Conservation (phyloP, 768 basidiomycete genomes). For the Panaeolus papilionaceus region DNA sequence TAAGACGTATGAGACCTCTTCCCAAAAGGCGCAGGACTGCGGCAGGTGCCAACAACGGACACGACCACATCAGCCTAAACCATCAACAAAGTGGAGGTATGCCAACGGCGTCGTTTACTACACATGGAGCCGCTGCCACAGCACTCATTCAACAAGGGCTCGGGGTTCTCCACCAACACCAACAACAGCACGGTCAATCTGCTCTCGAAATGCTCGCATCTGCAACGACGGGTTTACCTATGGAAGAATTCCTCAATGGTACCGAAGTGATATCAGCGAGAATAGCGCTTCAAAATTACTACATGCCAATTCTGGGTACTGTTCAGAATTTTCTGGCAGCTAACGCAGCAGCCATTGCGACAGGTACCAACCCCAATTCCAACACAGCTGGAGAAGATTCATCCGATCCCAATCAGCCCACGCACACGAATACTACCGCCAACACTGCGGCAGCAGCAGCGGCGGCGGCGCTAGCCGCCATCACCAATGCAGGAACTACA, state of each 20-base stretch:
- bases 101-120: constrained; percentile 22
- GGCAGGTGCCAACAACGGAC: constrained; percentile 9
- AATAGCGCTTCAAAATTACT: constrained; percentile 67
- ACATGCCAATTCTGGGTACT: constrained; percentile 61
- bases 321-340: constrained; percentile 50
- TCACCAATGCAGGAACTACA: constrained; percentile 23
- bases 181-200: constrained; percentile 21
- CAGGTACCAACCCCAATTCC: constrained; percentile 14
- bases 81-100: constrained; percentile 17
- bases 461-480: constrained; percentile 25
- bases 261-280: constrained; percentile 63
- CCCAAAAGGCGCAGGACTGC: constrained; percentile 74
- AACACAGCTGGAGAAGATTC: constrained; percentile 21
- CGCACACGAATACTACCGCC: background rate
- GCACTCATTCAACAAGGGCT: constrained; percentile 24
- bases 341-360: constrained; percentile 18
- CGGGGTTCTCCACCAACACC: constrained; percentile 24
- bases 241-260: constrained; percentile 61
- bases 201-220: constrained; percentile 5
- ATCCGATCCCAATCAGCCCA: background rate
- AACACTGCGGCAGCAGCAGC: constrained; percentile 28
- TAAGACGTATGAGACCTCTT: constrained; percentile 76
- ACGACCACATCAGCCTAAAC: constrained; percentile 7
- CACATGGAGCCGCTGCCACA: constrained; percentile 18
- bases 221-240: background rate